Base-by-base conservation (phyloP, 2,329 filamentous ascomycete genomes). In the Pestalotiopsis sp. region DNA sequence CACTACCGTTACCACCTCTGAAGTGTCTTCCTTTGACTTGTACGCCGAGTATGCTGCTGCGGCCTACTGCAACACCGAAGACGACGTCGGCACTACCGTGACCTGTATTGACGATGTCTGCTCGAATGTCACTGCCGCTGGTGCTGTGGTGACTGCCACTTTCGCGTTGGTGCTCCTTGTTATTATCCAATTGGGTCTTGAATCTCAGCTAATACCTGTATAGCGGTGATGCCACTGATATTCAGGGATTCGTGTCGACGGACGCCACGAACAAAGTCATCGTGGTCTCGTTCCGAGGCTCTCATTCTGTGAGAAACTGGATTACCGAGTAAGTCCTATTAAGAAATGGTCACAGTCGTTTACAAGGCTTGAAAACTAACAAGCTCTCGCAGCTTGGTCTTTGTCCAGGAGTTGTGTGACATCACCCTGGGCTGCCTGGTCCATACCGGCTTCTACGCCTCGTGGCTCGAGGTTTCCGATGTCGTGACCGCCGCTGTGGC, bases 201-300 rank as follows among this genome's bases (percentile, higher is more conserved):
- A 7, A 2, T 36, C 3, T n/a, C 17, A 9, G 39, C 65, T 67
- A 49, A 67, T 58, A 14, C 14, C 23, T 25, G 2, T 4, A 3
- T 17, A 67, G 70, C 62, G 86, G 83, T 27, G 84, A 81, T 6
- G 61, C 69, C 31, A 83, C 85, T 2, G 85, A 85, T 68, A 81
- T 85, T 59, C 77, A 83, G 45, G 87, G 85, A 68, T 87, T 86
- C 68, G 81, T 89, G 25, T 82, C 84, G 31, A 78, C 83, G 25
- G 88, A 91, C 75, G 71, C 80, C 20, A 76, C 75, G 27, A 83
- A 81, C 71, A 72, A 82, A 67, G 81, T 87, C 68, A 88, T 92
- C 69, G 86, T 92, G 62, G 76, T 91, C 57, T 83, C 88, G 39
- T 83, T 90, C 79, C 86, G 89, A 55, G 91, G 91, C 72, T 87